A percentile compares a stretch with the other conserved stretches of the same genome.
Evolutionary conservation across 495 filamentous ascomycete genomes (phyloP).

Genomic region (Collariella sp.): DNA sequence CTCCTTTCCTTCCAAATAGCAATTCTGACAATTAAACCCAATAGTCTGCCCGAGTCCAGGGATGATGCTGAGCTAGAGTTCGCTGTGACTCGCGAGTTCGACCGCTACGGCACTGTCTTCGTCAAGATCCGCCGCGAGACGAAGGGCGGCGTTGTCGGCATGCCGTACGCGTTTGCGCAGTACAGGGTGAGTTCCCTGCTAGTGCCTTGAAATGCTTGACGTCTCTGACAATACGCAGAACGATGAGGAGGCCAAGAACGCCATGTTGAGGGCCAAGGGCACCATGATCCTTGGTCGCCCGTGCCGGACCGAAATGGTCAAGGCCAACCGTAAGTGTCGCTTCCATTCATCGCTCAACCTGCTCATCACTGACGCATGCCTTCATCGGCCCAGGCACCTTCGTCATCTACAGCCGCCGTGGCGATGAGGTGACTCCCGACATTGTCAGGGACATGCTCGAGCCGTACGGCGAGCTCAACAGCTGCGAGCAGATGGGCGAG

Average conservation of each 20-base stretch:
- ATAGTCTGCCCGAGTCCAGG: slow-evolving; percentile 35
- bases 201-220: not conserved
- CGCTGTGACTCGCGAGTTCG: slow-evolving; percentile 46
- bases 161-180: slow-evolving; percentile 58
- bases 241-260: slow-evolving; percentile 39
- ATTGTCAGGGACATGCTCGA: slow-evolving; percentile 38
- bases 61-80: slow-evolving; percentile 44
- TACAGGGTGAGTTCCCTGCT: slow-evolving; percentile 42
- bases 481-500: slow-evolving; percentile 23
- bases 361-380: slow-evolving; percentile 10
- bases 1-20: not conserved
- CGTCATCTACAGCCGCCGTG: slow-evolving; percentile 38
- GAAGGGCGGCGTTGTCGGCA: slow-evolving; percentile 44
- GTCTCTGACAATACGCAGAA: slow-evolving; percentile 21
- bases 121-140: slow-evolving; percentile 60
- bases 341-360: not conserved
- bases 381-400: slow-evolving; percentile 35
- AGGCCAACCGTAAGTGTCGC: slow-evolving; percentile 46
- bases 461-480: slow-evolving; percentile 32
- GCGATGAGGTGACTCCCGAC: slow-evolving; percentile 29
- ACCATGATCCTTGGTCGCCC: slow-evolving; percentile 46
- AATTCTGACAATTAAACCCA: slow-evolving; percentile 3
- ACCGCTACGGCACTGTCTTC: slow-evolving; percentile 45
- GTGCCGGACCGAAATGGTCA: slow-evolving; percentile 49
- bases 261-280: slow-evolving; percentile 40